Conservation (phyloP, 352 stramenopile species). For the Globisporangium spiculum region DNA sequence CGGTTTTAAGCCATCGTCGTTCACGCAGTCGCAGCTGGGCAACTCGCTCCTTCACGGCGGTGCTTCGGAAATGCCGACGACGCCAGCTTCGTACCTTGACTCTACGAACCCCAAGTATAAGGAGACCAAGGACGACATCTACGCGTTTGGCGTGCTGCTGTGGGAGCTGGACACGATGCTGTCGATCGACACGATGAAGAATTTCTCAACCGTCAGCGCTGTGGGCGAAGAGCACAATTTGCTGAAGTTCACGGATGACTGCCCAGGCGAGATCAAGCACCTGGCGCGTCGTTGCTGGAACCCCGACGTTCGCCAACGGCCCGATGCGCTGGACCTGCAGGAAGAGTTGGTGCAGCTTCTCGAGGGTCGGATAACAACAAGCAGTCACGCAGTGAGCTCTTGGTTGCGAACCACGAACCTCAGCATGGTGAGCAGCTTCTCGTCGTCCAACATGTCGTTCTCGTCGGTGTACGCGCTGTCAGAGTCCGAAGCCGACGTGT, state of each 20-base stretch:
- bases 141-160: conserved; percentile 67
- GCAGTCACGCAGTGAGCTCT: conserved; percentile 35
- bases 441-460: conserved; percentile 41
- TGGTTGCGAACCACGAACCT: conserved; percentile 54
- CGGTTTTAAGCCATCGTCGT: conserved; percentile 26
- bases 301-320: conserved; percentile 37
- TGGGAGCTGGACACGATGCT: conserved; percentile 81
- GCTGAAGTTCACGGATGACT: conserved; percentile 64
- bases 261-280: conserved; percentile 49
- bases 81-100: background rate
- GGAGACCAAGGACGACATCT: conserved; percentile 42
- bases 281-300: conserved; percentile 49
- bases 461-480: conserved; percentile 35
- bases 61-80: background rate
- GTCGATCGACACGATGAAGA: conserved; percentile 49
- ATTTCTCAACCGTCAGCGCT: conserved; percentile 27
- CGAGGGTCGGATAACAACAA: conserved; percentile 59
- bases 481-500: conserved; percentile 33
- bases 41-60: conserved; percentile 17
- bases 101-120: background rate
- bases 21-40: conserved; percentile 24
- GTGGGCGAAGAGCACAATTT: conserved; percentile 43
- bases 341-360: conserved; percentile 69
- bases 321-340: conserved; percentile 68
- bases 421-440: conserved; percentile 40